phyloP scores from a whole-genome alignment of 345 rosid species.

The Toxicodendron radicans region DNA sequence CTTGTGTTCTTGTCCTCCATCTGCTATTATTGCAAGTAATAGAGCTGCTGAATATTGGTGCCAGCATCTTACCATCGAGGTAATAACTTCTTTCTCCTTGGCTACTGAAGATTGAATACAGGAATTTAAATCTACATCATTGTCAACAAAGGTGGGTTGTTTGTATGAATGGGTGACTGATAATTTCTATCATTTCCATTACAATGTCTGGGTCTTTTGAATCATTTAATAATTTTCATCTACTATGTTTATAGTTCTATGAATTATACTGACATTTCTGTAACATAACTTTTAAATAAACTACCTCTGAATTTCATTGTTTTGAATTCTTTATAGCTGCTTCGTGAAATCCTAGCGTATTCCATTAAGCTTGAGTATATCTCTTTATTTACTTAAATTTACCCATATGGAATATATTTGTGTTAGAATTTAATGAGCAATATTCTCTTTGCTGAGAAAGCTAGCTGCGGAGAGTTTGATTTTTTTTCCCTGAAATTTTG shows the following conservation, averaged over 20 bases:
- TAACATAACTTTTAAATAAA: background rate
- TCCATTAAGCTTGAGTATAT: background rate
- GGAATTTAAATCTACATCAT: background rate
- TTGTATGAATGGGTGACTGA: background rate
- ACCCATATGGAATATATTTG: background rate
- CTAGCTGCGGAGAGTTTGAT: background rate
- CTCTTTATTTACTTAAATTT: background rate
- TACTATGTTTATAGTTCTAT: background rate
- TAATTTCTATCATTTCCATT: background rate
- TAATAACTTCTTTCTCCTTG: slow-evolving; percentile 30
- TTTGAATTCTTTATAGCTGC: background rate
- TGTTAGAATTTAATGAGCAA: background rate
- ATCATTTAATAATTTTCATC: background rate
- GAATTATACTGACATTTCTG: background rate
- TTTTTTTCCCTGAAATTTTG: background rate
- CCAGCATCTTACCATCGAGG: slow-evolving; percentile 83
- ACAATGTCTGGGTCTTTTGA: background rate
- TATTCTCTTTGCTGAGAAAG: background rate
- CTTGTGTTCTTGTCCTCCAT: slow-evolving; percentile 55
- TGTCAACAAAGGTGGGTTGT: slow-evolving; percentile 9
- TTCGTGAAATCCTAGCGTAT: background rate
- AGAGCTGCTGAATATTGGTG: slow-evolving; percentile 70
- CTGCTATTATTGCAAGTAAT: slow-evolving; percentile 28
- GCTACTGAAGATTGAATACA: slow-evolving; percentile 5
- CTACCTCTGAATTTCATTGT: background rate